Evolutionary conservation across 352 stramenopile genomes (phyloP).

Genomic region (Globisporangium nagaii): DNA sequence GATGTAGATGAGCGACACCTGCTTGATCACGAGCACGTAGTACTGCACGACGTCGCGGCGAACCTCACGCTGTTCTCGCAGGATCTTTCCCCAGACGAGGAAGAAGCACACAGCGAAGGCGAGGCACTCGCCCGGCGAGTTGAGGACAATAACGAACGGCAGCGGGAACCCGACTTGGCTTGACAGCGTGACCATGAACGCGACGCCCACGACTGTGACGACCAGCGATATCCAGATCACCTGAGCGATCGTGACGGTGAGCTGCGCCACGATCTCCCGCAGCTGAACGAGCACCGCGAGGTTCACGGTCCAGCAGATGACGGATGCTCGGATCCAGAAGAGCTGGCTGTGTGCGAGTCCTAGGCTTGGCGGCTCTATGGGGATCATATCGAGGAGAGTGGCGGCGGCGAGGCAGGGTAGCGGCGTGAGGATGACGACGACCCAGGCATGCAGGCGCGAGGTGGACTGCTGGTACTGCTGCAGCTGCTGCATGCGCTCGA

Average conservation of each 20-base stretch:
- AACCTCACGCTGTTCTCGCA: not conserved
- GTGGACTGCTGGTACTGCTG: conserved; percentile 20
- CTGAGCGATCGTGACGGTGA: not conserved
- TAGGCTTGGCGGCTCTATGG: not conserved
- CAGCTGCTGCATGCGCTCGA: conserved; percentile 22
- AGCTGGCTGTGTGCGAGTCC: not conserved
- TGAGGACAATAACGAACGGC: conserved; percentile 17
- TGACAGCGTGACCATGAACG: not conserved
- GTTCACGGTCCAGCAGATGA: not conserved
- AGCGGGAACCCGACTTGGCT: conserved; percentile 20
- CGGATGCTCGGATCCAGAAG: not conserved
- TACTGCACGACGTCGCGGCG: conserved; percentile 1
- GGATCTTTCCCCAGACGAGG: not conserved
- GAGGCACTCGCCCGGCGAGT: conserved; percentile 1
- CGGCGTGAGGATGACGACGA: conserved; percentile 12
- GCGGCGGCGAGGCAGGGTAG: not conserved
- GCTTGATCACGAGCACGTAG: conserved; percentile 4
- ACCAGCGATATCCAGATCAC: not conserved
- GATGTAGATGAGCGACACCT: conserved; percentile 12
- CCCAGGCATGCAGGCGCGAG: conserved; percentile 7
- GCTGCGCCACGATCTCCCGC: not conserved
- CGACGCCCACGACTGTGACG: not conserved
- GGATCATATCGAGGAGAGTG: not conserved
- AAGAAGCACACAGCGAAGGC: conserved; percentile 1
- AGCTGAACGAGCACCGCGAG: conserved; percentile 13